Base-by-base conservation (phyloP, 805 yeast genomes). In the Cyberlindnera misumaiensis region DNA sequence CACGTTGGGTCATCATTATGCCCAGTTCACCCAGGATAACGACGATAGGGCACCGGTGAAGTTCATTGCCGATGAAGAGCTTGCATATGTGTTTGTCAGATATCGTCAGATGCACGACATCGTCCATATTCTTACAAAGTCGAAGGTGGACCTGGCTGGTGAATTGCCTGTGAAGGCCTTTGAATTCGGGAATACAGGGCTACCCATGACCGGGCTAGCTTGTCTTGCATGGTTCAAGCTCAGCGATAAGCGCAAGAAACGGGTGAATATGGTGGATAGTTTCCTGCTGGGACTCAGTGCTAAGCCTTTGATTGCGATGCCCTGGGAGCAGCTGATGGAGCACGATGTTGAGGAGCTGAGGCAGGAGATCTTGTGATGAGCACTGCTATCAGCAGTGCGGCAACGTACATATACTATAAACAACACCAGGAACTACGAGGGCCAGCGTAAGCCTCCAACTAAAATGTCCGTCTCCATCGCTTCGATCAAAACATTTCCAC, bases 81-180 rank as follows among this genome's bases (percentile, higher is more conserved):
- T 86, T 48, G 96, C 96, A 1, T 93, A 82, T 55, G 82, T 90
- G n/a, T 87, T 80, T 67, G 94, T 87, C 58, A 67, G 98, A 51
- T 93, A 90, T 58, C 74, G 98, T 38, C 97, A 93, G 58, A 89
- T 96, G 56, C 98, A 93, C 55, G 98, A 93, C 56, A 93, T 93
- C 54, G 90, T 88, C 56, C 98, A 93, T 56, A 85, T 97, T 1
- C 70, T 93, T 22, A 83, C 94, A 0, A 90, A 94, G 12, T 68
- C 86, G 36, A 97, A 97, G 0, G 84, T 89, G 34, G 80, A 84
- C 32, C 75, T 93, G 47, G 97, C 93, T 55, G 98, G 98, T n/a
- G 98, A 93, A 56, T 81, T 93, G 38, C 87, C 96, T 0, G 82
- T 93, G 14, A 93, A 93, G 60, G 83, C 88, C 11, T 78, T 93